These are phyloP conservation scores for Corylus avellana DNA, from an alignment of 306 rosid genomes.

Conservation along the genomic window DNA sequence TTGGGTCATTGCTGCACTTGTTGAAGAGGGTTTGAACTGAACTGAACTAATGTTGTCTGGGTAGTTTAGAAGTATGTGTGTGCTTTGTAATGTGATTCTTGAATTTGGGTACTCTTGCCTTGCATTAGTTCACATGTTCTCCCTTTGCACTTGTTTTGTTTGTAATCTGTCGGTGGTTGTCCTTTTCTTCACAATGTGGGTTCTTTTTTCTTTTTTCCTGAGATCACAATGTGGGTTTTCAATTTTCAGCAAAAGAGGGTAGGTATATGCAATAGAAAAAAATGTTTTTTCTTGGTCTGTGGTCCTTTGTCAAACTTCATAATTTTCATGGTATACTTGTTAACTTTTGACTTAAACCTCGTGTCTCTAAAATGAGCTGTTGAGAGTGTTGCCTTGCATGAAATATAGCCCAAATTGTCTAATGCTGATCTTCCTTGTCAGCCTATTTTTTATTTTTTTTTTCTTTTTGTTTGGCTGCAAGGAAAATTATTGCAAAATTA, in stretches of 20 bases:
- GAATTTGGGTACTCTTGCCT: neutral
- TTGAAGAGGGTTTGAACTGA: constrained; percentile 20
- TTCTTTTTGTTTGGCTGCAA: neutral
- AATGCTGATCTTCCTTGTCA: neutral
- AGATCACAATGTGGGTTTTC: no score
- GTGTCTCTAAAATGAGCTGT: neutral
- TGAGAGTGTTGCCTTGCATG: neutral
- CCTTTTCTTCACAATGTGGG: constrained; percentile 10
- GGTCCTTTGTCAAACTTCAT: neutral
- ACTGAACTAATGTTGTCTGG: neutral
- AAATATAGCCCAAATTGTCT: neutral
- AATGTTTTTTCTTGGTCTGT: neutral
- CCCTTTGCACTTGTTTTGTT: constrained; percentile 1
- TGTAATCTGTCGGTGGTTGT: neutral
- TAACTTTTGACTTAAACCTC: neutral
- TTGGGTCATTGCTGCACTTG: constrained; percentile 13
- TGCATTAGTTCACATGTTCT: neutral
- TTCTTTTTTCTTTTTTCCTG: neutral
- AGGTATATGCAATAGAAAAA: neutral
- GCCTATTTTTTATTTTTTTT: neutral
- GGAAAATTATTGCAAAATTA: neutral
- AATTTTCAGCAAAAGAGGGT: neutral
- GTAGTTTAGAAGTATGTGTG: neutral
- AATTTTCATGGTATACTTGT: neutral
- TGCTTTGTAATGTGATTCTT: constrained; percentile 11